A percentile compares a stretch with the other conserved stretches of the same genome.
Conservation (phyloP, 805 yeast species). For the Ogataea polymorpha region DNA sequence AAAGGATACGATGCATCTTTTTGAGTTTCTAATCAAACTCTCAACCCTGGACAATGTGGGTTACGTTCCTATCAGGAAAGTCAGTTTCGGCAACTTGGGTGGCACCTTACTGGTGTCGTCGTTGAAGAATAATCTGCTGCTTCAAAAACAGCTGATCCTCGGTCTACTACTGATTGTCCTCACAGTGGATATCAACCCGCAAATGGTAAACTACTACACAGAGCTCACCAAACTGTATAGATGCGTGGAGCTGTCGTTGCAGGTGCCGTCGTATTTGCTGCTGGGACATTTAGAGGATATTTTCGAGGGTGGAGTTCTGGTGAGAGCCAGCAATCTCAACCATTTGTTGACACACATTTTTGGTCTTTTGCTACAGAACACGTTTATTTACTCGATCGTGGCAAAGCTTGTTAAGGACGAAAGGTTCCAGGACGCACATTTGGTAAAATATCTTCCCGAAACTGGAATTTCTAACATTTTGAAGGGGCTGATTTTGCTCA, state of each 20-base stretch:
- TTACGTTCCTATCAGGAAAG: conserved; percentile 19
- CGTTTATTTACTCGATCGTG: conserved; percentile 22
- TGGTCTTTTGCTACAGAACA: conserved; percentile 15
- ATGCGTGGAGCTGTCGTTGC: conserved; percentile 3
- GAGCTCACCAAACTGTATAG: conserved; percentile 17
- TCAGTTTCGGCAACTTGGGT: conserved; percentile 27
- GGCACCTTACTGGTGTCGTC: conserved; percentile 19
- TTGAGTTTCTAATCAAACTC: conserved; percentile 36
- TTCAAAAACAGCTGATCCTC: conserved; percentile 22
- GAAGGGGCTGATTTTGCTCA: conserved; percentile 28
- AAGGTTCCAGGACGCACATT: conserved; percentile 10
- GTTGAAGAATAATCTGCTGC: conserved; percentile 17
- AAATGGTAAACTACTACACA: conserved; percentile 23
- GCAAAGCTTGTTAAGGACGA: conserved; percentile 21
- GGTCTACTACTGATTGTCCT: conserved; percentile 29
- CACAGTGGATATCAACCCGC: conserved; percentile 32
- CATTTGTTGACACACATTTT: conserved; percentile 18
- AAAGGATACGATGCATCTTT: conserved; percentile 34
- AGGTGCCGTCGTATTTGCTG: neutral
- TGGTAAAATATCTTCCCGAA: conserved; percentile 23
- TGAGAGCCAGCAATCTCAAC: conserved; percentile 25
- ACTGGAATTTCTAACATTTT: conserved; percentile 25
- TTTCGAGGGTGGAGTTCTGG: conserved; percentile 24
- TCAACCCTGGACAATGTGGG: conserved; percentile 23
- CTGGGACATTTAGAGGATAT: conserved; percentile 13